Evolutionary conservation across 768 basidiomycete species (phyloP).

Genomic region (Russula earlei): DNA sequence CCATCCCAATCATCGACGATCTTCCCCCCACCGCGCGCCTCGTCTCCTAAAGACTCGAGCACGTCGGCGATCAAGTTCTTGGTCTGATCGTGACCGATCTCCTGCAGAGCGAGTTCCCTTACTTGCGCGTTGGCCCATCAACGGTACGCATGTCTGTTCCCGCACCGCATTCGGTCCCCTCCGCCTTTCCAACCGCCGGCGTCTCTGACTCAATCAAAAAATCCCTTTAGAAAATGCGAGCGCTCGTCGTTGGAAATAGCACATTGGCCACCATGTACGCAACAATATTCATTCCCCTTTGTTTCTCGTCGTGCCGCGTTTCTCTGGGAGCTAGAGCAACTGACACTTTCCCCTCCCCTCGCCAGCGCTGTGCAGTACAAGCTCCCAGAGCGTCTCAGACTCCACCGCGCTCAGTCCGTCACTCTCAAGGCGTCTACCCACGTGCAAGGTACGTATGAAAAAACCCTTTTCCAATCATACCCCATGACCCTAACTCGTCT

Average conservation of each 20-base stretch:
- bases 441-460: slow-evolving; percentile 52
- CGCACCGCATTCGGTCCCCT: neutral
- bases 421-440: slow-evolving; percentile 58
- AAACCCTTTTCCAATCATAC: neutral
- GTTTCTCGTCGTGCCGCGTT: neutral
- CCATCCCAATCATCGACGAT: neutral
- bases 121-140: slow-evolving; percentile 65
- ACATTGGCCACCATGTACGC: slow-evolving; percentile 64
- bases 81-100: slow-evolving; percentile 57
- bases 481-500: slow-evolving; percentile 5
- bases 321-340: neutral
- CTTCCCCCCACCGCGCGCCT: neutral
- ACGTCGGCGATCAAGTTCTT: slow-evolving; percentile 68
- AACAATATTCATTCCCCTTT: no score
- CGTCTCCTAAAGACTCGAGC: slow-evolving; percentile 42
- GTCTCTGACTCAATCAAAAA: neutral
- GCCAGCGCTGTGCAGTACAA: slow-evolving; percentile 54
- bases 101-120: slow-evolving; percentile 50
- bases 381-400: slow-evolving; percentile 48
- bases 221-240: slow-evolving; percentile 58
- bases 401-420: slow-evolving; percentile 67
- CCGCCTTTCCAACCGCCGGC: neutral
- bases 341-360: neutral
- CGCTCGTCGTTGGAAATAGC: slow-evolving; percentile 63
- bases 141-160: slow-evolving; percentile 36